Evolutionary conservation across 495 filamentous ascomycete species (phyloP), one percentile per base, ranked within the genome.

Genomic region (Xylaria telfairii): DNA sequence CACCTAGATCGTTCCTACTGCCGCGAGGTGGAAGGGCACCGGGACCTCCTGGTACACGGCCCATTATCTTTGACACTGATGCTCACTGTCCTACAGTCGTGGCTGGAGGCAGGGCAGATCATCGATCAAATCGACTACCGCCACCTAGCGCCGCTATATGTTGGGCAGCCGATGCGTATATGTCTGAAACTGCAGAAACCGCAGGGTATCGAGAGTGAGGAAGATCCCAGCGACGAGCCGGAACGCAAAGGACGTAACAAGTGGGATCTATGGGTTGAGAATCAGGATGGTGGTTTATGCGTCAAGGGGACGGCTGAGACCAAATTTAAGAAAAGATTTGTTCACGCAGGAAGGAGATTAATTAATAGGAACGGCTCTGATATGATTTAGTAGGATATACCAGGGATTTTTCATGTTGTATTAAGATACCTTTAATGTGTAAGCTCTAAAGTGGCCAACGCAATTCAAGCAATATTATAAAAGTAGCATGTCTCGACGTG

Each of bases 71-170:
- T 95, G 49, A 89, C 90, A 1, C 78, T 98, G 13, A 88, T 98
- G 80, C 79, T 97, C 42, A 84, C 87, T 24, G 83, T 89, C 19
- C 76, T 97, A 19, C 79, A 85, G 46, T 79, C 80, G 4, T 81
- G 88, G 53, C 75, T 94, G 2, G 72, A 2, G 72, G 72, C 10
- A 47, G 51, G 41, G 2, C 61, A 21, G 24, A 70, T 69, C 47
- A 70, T 28, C 28, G 74, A 61, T 41, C 47, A 1, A 0, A 85
- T 98, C 51, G 86, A 92, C 49, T 98, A 98, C 76, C 87, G 86
- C 37, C 97, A 97, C 76, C 71, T 97, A n/a, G 88, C 91, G 21
- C 93, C 95, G 53, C 80, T 98, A 19, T 95, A 91, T 81, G 91
- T 87, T 3, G 87, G 87, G 28, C 91, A 96, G 77, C 76, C 86